Evolutionary conservation across 805 yeast species (phyloP).

Genomic region (Kazachstania bromeliacearum): DNA sequence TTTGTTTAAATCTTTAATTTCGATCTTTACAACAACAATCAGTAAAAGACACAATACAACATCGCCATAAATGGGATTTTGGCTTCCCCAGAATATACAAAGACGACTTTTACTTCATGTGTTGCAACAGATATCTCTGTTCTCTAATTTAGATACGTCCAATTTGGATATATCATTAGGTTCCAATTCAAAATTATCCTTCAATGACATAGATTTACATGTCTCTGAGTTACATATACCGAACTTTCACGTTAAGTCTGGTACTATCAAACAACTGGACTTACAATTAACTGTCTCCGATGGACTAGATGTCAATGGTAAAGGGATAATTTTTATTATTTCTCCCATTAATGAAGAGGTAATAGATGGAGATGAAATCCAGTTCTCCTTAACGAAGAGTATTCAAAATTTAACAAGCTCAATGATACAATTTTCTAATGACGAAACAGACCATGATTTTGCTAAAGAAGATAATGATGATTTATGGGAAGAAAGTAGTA

Average conservation of each 20-base stretch:
- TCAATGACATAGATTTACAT: slow-evolving; percentile 59
- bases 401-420: slow-evolving; percentile 63
- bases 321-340: slow-evolving; percentile 39
- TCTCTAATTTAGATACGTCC: slow-evolving; percentile 73
- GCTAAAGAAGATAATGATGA: slow-evolving; percentile 2
- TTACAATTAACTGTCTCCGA: slow-evolving; percentile 57
- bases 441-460: not conserved
- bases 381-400: slow-evolving; percentile 56
- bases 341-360: not conserved
- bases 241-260: slow-evolving; percentile 52
- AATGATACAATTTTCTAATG: slow-evolving; percentile 30
- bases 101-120: slow-evolving; percentile 72
- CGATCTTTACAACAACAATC: no score
- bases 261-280: slow-evolving; percentile 45
- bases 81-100: slow-evolving; percentile 84
- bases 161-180: slow-evolving; percentile 75
- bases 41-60: no score
- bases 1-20: no score
- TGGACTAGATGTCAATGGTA: slow-evolving; percentile 56
- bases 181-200: slow-evolving; percentile 39
- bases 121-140: slow-evolving; percentile 69
- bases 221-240: slow-evolving; percentile 62
- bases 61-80: slow-evolving; percentile 28
- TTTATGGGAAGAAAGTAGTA: slow-evolving; percentile 5
- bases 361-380: not conserved